Evolutionary conservation across 371 early-diverging fungal species (phyloP), one percentile per base, ranked within the genome.

Genomic region (Mucor ambiguus): DNA sequence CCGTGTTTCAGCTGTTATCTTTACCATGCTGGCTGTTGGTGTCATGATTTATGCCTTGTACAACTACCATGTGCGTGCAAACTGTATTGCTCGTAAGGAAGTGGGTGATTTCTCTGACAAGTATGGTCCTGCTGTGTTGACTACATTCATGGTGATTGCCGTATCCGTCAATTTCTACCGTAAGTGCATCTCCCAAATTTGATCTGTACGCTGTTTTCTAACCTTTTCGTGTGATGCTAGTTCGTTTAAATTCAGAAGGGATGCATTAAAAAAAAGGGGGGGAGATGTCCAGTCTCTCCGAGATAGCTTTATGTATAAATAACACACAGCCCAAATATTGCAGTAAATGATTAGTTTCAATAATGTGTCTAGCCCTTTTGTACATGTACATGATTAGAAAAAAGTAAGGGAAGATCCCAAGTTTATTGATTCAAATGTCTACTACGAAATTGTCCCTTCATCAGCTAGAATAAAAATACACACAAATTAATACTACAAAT

Each of bases 21-120:
- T 96, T 66, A 90, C 92, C 0, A 2, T 61, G 30, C 80, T 95
- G 12, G 72, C 92, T 26, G 74, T 92, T 68, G 77, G 80, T 48
- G 86, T 94, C 67, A 89, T 93, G 84, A 70, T 92, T 28, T 96
- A 96, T 73, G 92, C 95, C 7, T 77, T 95, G 28, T 91, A 89
- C 72, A 82, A 92, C 54, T 98, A 89, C 82, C 90, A 93, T 69
- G 92, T 92, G 89, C 82, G 98, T 11, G 92, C 94, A 4, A 80
- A 86, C 46, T 72, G 80, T 43, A 83, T 90, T 24, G 69, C 78
- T 10, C 68, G 64, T 29, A 84, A 84, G 54, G 87, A 84, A 0
- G 52, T 74, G 4, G 88, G 88, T 6, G 89, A 88, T 44, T 90
- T 86, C 52, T 86, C 85, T 54, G 88, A 87, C 61, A 79, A 84